Evolutionary conservation across 768 basidiomycete species (phyloP).

Genomic region (Rhodotorula sphaerocarpa): DNA sequence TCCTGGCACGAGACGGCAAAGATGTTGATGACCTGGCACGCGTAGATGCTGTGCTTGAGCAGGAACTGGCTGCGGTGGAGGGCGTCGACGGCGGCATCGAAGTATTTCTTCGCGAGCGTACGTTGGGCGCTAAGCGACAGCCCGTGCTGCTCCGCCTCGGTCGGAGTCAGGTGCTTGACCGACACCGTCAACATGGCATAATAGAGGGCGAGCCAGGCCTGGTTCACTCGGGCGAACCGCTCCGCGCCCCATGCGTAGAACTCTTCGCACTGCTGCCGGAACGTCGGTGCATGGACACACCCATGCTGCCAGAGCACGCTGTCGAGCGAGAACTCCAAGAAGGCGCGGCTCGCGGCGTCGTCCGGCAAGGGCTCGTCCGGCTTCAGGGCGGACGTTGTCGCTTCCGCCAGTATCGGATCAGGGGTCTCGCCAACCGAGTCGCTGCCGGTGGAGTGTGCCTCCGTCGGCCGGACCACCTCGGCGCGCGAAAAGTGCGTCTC

Average conservation of each 20-base stretch:
- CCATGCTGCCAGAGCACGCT: slow-evolving; percentile 29
- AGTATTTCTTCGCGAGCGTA: slow-evolving; percentile 13
- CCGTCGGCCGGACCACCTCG: slow-evolving; percentile 12
- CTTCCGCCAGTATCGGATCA: not conserved
- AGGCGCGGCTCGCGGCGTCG: not conserved
- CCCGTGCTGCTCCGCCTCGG: not conserved
- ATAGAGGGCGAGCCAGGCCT: slow-evolving; percentile 29
- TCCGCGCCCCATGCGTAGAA: slow-evolving; percentile 22
- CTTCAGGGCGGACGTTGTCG: not conserved
- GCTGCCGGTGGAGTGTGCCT: not conserved
- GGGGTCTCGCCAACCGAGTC: not conserved
- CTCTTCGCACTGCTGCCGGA: slow-evolving; percentile 20
- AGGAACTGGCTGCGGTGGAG: slow-evolving; percentile 26
- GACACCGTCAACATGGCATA: slow-evolving; percentile 22
- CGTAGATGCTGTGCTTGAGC: slow-evolving; percentile 21
- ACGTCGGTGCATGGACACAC: slow-evolving; percentile 8
- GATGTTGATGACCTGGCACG: slow-evolving; percentile 22
- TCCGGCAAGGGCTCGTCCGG: slow-evolving; percentile 4
- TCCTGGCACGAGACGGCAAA: slow-evolving; percentile 25
- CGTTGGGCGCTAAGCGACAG: not conserved
- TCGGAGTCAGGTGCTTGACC: slow-evolving; percentile 22
- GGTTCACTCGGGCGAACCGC: slow-evolving; percentile 16
- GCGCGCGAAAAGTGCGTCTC: slow-evolving; percentile 29
- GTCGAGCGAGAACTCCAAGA: slow-evolving; percentile 25
- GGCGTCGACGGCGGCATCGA: slow-evolving; percentile 25